Evolutionary conservation across 768 basidiomycete genomes (phyloP).

Genomic region (Boletus insuetus): DNA sequence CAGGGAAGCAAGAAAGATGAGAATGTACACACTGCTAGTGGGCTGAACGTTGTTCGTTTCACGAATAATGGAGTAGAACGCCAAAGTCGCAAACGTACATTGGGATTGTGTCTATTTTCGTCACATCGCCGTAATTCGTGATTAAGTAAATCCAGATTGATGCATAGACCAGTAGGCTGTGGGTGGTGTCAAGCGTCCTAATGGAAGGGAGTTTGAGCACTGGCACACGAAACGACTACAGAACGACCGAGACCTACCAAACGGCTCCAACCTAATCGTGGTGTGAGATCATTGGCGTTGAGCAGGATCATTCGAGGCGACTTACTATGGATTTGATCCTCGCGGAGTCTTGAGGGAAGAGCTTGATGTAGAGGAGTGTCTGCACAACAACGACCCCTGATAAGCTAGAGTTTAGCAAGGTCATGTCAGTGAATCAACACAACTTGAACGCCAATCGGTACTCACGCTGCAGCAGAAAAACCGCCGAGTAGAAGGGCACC

Average conservation of each 20-base stretch:
- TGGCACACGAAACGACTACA: neutral
- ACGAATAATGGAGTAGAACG: neutral
- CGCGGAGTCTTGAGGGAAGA: conserved; percentile 25
- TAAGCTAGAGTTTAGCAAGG: conserved; percentile 13
- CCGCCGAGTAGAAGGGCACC: conserved; percentile 32
- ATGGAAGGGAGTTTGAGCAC: neutral
- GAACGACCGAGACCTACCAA: conserved; percentile 16
- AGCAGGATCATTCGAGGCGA: neutral
- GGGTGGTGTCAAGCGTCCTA: conserved; percentile 37
- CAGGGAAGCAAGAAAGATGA: neutral
- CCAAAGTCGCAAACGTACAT: conserved; percentile 31
- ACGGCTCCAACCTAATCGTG: conserved; percentile 24
- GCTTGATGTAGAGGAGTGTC: conserved; percentile 28
- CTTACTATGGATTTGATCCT: conserved; percentile 26
- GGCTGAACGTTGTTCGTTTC: conserved; percentile 6
- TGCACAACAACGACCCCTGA: conserved; percentile 29
- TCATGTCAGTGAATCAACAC: neutral
- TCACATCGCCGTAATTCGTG: conserved; percentile 37
- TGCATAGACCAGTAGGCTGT: conserved; percentile 40
- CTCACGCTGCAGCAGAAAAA: conserved; percentile 30
- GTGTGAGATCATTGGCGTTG: neutral
- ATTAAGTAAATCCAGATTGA: conserved; percentile 47
- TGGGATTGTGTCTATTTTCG: conserved; percentile 42
- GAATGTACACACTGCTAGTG: conserved; percentile 25
- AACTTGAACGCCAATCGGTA: neutral